Evolutionary conservation across 768 basidiomycete genomes (phyloP).

Genomic region (Russula sp.): DNA sequence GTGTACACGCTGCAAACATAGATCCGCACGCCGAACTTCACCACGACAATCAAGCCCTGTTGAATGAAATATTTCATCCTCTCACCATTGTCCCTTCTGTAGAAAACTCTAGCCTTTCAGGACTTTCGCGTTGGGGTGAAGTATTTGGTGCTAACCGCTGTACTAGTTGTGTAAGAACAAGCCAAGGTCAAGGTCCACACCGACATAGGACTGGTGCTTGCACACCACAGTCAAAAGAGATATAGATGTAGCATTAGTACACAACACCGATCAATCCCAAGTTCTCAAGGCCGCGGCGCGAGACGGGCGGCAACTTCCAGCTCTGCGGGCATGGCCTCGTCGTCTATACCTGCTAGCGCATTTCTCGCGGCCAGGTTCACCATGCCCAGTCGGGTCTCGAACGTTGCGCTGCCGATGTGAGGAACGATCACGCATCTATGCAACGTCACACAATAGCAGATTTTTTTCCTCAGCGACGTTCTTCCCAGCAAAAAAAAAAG

Average conservation of each 20-base stretch:
- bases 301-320: conserved; percentile 25
- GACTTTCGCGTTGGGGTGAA: not conserved
- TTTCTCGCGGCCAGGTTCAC: conserved; percentile 68
- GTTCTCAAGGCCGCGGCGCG: not conserved
- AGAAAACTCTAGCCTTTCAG: not conserved
- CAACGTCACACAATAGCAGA: too few relatives aligned
- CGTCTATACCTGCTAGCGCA: conserved; percentile 49
- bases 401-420: conserved; percentile 86
- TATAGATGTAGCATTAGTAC: not conserved
- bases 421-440: conserved; percentile 74
- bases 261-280: not conserved
- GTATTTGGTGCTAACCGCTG: not conserved
- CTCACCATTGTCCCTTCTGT: not conserved
- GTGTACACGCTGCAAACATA: not conserved
- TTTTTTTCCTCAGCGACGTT: not conserved
- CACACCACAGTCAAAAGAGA: not conserved
- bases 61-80: too few relatives aligned
- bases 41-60: too few relatives aligned
- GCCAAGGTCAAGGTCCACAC: too few relatives aligned
- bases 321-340: conserved; percentile 48
- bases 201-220: too few relatives aligned
- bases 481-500: not conserved
- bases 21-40: not conserved
- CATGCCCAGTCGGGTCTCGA: conserved; percentile 80
- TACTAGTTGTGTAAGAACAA: not conserved